phyloP scores from a whole-genome alignment of 495 filamentous ascomycete species.

The Paragyromitra xinjiangensis region DNA sequence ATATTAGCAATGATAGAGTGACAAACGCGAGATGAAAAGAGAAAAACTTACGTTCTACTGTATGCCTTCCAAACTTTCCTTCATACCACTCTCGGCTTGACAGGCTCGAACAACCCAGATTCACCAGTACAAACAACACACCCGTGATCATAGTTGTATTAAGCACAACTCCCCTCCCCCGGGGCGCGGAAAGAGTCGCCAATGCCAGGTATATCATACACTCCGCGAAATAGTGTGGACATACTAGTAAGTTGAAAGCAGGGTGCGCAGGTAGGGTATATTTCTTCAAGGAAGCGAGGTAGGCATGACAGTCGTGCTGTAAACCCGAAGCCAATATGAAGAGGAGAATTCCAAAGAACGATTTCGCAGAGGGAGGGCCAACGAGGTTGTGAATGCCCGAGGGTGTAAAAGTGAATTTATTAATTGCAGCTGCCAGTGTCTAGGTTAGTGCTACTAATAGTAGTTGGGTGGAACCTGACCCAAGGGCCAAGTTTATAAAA shows the following conservation, averaged over 20 bases:
- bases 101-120: slow-evolving; percentile 82
- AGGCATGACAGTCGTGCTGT: slow-evolving; percentile 82
- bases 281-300: slow-evolving; percentile 81
- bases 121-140: slow-evolving; percentile 75
- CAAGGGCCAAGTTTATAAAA: not conserved
- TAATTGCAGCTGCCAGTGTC: slow-evolving; percentile 44
- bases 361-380: slow-evolving; percentile 65
- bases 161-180: slow-evolving; percentile 63
- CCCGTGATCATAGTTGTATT: slow-evolving; percentile 79
- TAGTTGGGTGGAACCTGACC: not conserved
- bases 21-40: slow-evolving; percentile 67
- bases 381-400: slow-evolving; percentile 39
- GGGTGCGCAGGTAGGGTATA: slow-evolving; percentile 78
- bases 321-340: slow-evolving; percentile 79
- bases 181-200: slow-evolving; percentile 75
- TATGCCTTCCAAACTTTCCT: slow-evolving; percentile 75
- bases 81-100: slow-evolving; percentile 83
- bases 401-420: slow-evolving; percentile 52
- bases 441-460: not conserved
- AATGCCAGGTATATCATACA: slow-evolving; percentile 84
- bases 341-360: slow-evolving; percentile 67
- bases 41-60: slow-evolving; percentile 74
- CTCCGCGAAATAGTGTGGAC: slow-evolving; percentile 93
- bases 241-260: slow-evolving; percentile 72
- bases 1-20: not conserved